Base-by-base conservation (phyloP, 164 flowering plant genomes). In the Kingdonia uniflora region DNA sequence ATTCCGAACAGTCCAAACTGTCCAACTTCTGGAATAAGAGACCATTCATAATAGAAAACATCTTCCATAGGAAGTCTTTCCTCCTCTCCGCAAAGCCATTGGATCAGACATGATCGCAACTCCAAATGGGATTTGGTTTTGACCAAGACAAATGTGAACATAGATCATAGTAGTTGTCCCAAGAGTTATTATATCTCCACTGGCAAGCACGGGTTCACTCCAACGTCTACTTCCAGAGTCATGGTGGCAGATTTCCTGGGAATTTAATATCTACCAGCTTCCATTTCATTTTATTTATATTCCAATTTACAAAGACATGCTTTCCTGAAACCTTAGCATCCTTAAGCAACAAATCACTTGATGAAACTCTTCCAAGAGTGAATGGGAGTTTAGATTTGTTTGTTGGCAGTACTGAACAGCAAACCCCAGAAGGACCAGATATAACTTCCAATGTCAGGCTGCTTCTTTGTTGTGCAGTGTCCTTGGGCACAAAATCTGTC, bases 281-380 rank as follows among this genome's bases (percentile, higher is more conserved):
- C 99, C 99, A 94, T 66, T 79, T 88, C 67, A 72, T 63, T 61
- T 74, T 89, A 73, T 80, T 71, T 19, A 59, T 48, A 64, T 94
- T 84, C 99, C 99, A 94, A 52, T 72, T 86, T 58, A 94, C 79
- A 74, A 68, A 22, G 11, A 95, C 97, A 81, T 94, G 97, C 70
- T 82, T 94, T 58, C 99, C 99, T 6, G 99, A 94, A 56, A 94
- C 92, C 68, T 88, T 97, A 21, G 83, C 67, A 66, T 94, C 99
- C 61, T 76, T 80, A 62, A 88, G 37, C 42, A 80, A 35, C 22
- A 94, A 42, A 62, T 79, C 85, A 72, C 95, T 75, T 8, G 95
- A 92, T 55, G 87, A 61, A 62, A 82, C 85, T 74, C 99, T 86
- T 66, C 99, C 97, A 68, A 94, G 82, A 22, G 82, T 84, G 55